These are phyloP conservation scores for Fusarium armeniacum DNA, from an alignment of 2,329 filamentous ascomycete species.

Conservation along the genomic window DNA sequence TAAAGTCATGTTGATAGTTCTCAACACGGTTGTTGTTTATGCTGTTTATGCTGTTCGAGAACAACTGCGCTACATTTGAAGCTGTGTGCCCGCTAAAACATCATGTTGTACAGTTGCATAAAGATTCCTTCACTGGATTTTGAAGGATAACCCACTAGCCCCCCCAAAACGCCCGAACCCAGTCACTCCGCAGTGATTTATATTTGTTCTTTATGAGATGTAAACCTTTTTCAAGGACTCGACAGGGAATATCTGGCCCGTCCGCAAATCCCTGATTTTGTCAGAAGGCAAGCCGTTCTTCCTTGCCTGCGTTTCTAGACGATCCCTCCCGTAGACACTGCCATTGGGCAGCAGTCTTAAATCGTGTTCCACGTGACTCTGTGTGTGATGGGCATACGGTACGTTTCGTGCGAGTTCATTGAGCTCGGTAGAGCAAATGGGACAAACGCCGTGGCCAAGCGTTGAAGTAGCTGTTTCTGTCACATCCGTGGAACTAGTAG, in stretches of 20 bases:
- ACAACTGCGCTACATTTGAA: not conserved
- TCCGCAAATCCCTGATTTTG: conserved; percentile 82
- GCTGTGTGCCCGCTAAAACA: not conserved
- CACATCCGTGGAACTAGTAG: conserved; percentile 67
- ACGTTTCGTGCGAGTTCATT: conserved; percentile 91
- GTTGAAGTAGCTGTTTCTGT: conserved; percentile 52
- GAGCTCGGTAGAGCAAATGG: conserved; percentile 95
- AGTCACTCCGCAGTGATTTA: not conserved
- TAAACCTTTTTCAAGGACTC: conserved; percentile 86
- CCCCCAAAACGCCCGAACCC: conserved; percentile 5
- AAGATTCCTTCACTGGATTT: not conserved
- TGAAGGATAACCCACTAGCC: conserved; percentile 4
- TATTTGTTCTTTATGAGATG: conserved; percentile 73
- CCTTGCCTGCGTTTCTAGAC: conserved; percentile 80
- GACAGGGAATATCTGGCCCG: conserved; percentile 74
- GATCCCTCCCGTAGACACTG: conserved; percentile 82
- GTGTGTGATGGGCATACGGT: conserved; percentile 94
- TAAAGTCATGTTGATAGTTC: conserved; percentile 6
- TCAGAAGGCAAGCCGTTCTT: conserved; percentile 79
- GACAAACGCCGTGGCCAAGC: conserved; percentile 83
- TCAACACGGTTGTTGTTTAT: not conserved
- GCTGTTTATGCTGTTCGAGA: not conserved
- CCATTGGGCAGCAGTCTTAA: conserved; percentile 89
- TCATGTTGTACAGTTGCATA: conserved; percentile 17
- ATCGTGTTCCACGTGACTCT: conserved; percentile 91